Base-by-base conservation (phyloP, 208 protist genomes). In the Zelonia costaricensis region DNA sequence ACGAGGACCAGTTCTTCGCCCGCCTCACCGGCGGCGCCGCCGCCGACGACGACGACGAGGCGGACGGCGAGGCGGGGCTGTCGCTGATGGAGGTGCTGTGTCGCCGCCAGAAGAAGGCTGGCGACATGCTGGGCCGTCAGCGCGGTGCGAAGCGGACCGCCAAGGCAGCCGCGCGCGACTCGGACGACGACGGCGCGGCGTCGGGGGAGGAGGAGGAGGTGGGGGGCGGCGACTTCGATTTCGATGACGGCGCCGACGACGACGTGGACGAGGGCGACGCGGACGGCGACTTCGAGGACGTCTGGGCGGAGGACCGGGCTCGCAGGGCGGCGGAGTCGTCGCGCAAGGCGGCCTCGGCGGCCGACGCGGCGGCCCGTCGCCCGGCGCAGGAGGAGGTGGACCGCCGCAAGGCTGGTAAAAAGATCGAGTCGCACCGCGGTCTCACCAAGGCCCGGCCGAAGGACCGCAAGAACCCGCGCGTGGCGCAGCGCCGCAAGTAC, bases 1-100 rank as follows among this genome's bases (percentile, higher is more conserved):
- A 94, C 56, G 91, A 92, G 49, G 91, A 96, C 49, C 91, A 96
- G 74, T 96, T 91, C 76, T 94, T 96, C 60, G 65, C 81, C n/a
- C 85, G 84, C 57, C 56, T 96, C n/a, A 53, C 80, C n/a, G 78
- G 58, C 35, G 70, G 53, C 44, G 48, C 18, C 39, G 35, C 39
- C 20, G 70, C 62, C 33, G 67, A 76, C 30, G 65, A 66, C 27
- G 56, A 66, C 38, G 43, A 60, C 10, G 69, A 62, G 7, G 63
- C 58, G 8, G 74, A 76, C 8, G 79, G 74, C 6, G 75, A 80
- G 49, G 67, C 75, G 49, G 85, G 84, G 27, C 74, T 93, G 18
- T 90, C 91, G 4, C 78, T 93, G 25, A 91, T 92, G 73, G 91
- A 96, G 20, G 70, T 72, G 12, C 70, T 96, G 42, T 77, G 80